Percentiles rank a stretch among this genome's conserved stretches.
Conservation (phyloP, 1,284 basidiomycete species). For the Moesziomyces sp. region DNA sequence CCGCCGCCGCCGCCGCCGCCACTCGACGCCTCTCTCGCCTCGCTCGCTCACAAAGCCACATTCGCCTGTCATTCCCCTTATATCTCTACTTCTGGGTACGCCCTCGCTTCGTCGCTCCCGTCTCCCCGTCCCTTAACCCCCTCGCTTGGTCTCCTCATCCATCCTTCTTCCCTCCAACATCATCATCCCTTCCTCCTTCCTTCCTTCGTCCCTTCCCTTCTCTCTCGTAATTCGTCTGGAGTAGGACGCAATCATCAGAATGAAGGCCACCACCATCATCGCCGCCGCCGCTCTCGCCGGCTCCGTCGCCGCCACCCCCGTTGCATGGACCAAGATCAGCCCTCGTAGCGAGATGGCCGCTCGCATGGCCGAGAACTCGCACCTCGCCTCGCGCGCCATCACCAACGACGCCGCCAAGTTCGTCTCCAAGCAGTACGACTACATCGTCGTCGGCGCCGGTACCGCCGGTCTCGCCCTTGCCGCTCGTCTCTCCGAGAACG, state of each 20-base stretch:
- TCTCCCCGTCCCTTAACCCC: neutral
- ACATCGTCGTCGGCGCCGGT: slow-evolving; percentile 70
- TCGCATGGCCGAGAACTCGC: slow-evolving; percentile 30
- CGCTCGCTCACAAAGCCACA: too few relatives aligned
- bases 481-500: slow-evolving; percentile 56
- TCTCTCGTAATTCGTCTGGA: too few relatives aligned
- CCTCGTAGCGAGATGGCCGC: slow-evolving; percentile 44
- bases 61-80: neutral
- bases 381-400: slow-evolving; percentile 45
- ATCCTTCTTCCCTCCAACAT: neutral
- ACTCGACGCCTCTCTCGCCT: neutral
- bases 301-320: slow-evolving; percentile 38
- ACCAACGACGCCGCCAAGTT: slow-evolving; percentile 34
- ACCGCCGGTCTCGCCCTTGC: slow-evolving; percentile 70
- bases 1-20: neutral
- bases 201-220: neutral
- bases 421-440: slow-evolving; percentile 62
- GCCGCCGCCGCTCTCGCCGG: slow-evolving; percentile 36
- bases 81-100: neutral
- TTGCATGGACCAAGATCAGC: slow-evolving; percentile 44
- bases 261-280: slow-evolving; percentile 45
- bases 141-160: slow-evolving; percentile 1
- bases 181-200: neutral
- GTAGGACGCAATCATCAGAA: slow-evolving; percentile 2
- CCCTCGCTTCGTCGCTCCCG: neutral